Conservation (phyloP, 1,139 yeast species). For the Yamadazyma diddensiae region DNA sequence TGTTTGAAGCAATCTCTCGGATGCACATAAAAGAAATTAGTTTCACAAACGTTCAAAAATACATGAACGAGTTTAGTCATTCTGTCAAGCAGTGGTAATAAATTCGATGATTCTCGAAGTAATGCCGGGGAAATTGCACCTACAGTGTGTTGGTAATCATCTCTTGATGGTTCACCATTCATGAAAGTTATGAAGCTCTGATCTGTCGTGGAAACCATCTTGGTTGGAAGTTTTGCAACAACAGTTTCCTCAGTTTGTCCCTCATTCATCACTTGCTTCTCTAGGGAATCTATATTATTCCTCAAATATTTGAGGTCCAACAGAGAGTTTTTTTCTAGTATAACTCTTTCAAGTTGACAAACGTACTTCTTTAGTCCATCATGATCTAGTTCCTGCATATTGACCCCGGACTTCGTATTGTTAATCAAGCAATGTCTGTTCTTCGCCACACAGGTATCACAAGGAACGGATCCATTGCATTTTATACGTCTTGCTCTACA, state of each 20-base stretch:
- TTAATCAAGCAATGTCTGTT: slow-evolving; percentile 3
- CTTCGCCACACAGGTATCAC: slow-evolving; percentile 12
- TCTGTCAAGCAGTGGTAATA: slow-evolving; percentile 13
- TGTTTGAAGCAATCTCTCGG: slow-evolving; percentile 10
- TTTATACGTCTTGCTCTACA: slow-evolving; percentile 15
- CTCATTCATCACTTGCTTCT: slow-evolving; percentile 9
- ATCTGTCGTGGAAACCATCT: slow-evolving; percentile 14
- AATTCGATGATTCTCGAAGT: slow-evolving; percentile 10
- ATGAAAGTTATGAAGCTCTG: slow-evolving; percentile 19
- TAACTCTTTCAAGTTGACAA: slow-evolving; percentile 17
- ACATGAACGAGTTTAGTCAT: slow-evolving; percentile 12
- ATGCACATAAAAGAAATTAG: slow-evolving; percentile 18
- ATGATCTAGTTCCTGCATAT: not conserved
- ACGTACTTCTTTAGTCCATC: slow-evolving; percentile 8
- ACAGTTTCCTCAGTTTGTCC: slow-evolving; percentile 6
- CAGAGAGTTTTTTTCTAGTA: slow-evolving; percentile 14
- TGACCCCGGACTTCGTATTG: slow-evolving; percentile 1
- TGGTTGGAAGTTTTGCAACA: slow-evolving; percentile 6
- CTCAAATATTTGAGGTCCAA: slow-evolving; percentile 12
- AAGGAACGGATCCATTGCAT: slow-evolving; percentile 18
- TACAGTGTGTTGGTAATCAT: slow-evolving; percentile 4
- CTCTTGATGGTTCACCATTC: slow-evolving; percentile 9
- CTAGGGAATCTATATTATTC: slow-evolving; percentile 14
- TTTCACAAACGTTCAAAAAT: slow-evolving; percentile 17
- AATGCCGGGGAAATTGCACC: slow-evolving; percentile 4